These are phyloP conservation scores for Rhinocladiella similis DNA, from an alignment of 2,329 filamentous ascomycete genomes.

Conservation along the genomic window DNA sequence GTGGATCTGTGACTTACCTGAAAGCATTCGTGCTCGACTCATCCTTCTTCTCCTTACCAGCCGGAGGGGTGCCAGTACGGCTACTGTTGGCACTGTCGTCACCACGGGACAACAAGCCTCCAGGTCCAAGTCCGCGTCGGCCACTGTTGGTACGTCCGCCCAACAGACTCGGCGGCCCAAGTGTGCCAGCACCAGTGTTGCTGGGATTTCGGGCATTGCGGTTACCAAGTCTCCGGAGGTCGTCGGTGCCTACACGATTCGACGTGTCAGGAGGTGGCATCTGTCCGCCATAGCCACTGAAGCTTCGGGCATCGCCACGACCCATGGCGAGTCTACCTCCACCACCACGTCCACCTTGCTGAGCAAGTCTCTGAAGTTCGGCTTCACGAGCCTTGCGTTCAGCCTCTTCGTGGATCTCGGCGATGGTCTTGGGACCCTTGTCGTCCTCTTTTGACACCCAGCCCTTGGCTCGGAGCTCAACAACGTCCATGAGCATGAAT, in stretches of 20 bases:
- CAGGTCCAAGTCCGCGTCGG: constrained; percentile 72
- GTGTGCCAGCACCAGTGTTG: constrained; percentile 55
- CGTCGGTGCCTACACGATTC: constrained; percentile 88
- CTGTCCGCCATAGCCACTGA: constrained; percentile 68
- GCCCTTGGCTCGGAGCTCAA: constrained; percentile 74
- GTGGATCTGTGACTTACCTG: constrained; percentile 65
- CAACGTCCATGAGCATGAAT: constrained; percentile 95
- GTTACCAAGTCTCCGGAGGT: constrained; percentile 75
- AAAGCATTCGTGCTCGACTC: constrained; percentile 84
- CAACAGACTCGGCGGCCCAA: constrained; percentile 86
- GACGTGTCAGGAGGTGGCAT: constrained; percentile 66
- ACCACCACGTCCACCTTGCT: constrained; percentile 57
- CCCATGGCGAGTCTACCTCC: constrained; percentile 70
- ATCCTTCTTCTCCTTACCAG: constrained; percentile 57
- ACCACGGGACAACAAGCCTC: constrained; percentile 68
- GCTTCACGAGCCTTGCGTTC: constrained; percentile 77
- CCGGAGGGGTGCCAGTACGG: constrained; percentile 82
- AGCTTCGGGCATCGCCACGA: constrained; percentile 83
- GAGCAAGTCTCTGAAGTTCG: constrained; percentile 62
- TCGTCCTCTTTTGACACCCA: constrained; percentile 87
- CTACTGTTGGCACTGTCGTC: constrained; percentile 88
- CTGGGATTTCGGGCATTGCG: constrained; percentile 66
- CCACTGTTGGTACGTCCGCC: constrained; percentile 89
- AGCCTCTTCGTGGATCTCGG: constrained; percentile 83
- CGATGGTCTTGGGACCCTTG: constrained; percentile 96